Percentiles rank a stretch among this genome's conserved stretches.
These are phyloP conservation scores for Boletus huronensis DNA, from an alignment of 768 basidiomycete genomes.

Conservation along the genomic window DNA sequence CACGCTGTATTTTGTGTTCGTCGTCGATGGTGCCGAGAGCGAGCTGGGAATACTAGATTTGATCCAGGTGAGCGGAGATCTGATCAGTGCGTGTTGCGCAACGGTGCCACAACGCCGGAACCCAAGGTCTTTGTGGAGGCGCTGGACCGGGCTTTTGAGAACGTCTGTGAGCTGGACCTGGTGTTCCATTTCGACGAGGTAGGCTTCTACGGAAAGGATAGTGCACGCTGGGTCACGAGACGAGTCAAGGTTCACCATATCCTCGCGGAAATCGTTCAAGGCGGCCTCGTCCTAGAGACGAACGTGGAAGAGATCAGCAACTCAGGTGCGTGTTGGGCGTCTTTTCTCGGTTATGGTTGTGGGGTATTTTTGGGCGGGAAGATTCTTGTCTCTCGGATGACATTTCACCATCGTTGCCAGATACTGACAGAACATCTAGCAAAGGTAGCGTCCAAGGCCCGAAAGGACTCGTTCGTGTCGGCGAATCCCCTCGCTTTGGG, in stretches of 20 bases:
- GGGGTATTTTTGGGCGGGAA: not conserved
- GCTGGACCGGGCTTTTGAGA: constrained; percentile 93
- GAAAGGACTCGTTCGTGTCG: constrained; percentile 77
- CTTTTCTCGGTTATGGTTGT: not conserved
- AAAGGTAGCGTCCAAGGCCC: constrained; percentile 62
- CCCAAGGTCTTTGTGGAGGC: constrained; percentile 90
- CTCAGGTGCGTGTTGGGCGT: constrained; percentile 47
- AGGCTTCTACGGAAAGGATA: constrained; percentile 14
- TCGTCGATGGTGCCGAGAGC: constrained; percentile 94
- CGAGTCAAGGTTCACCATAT: constrained; percentile 76
- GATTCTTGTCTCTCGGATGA: not conserved
- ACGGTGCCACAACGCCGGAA: constrained; percentile 1
- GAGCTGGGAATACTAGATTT: constrained; percentile 94
- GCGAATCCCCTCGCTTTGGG: constrained; percentile 81
- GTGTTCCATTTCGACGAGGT: constrained; percentile 99
- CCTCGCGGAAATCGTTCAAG: constrained; percentile 93
- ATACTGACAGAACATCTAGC: constrained; percentile 41
- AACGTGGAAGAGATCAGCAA: constrained; percentile 81
- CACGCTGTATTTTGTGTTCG: constrained; percentile 95
- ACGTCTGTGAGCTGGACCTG: constrained; percentile 96
- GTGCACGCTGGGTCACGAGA: constrained; percentile 2
- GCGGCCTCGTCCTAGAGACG: constrained; percentile 94
- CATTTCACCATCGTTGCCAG: not conserved
- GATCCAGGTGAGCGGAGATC: constrained; percentile 69
- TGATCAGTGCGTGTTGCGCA: not conserved